A percentile compares a stretch with the other conserved stretches of the same genome.
These are phyloP conservation scores for Cardamine resedifolia DNA, from an alignment of 345 rosid species.

Conservation along the genomic window DNA sequence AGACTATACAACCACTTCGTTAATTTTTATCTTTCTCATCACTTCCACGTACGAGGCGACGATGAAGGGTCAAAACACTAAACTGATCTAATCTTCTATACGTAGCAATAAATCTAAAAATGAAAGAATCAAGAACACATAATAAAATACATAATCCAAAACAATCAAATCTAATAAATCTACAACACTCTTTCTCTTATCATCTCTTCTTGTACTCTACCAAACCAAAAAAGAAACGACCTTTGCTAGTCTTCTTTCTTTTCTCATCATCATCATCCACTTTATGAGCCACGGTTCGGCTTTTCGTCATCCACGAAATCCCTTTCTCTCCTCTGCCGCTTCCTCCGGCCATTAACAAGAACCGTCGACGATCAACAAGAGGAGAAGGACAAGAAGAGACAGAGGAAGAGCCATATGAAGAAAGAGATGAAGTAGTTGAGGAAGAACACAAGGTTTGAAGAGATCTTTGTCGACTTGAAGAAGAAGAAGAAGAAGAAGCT, in stretches of 20 bases:
- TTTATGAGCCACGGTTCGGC: constrained; percentile 33
- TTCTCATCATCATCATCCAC: constrained; percentile 26
- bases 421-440: constrained; percentile 27
- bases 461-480: constrained; percentile 2
- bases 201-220: constrained; percentile 17
- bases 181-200: constrained; percentile 22
- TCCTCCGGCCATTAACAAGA: constrained; percentile 21
- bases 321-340: constrained; percentile 21
- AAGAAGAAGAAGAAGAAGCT: constrained; percentile 17
- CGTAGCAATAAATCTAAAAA: not conserved
- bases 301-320: constrained; percentile 33
- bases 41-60: not conserved
- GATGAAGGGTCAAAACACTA: not conserved
- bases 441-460: constrained; percentile 24
- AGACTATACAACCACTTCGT: not conserved
- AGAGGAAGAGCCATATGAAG: constrained; percentile 32
- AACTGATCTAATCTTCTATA: not conserved
- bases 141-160: not conserved
- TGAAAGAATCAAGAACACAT: constrained; percentile 18
- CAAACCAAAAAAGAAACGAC: constrained; percentile 33
- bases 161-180: constrained; percentile 20
- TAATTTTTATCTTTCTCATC: not conserved
- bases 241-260: constrained; percentile 2
- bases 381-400: constrained; percentile 43
- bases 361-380: constrained; percentile 1